A percentile compares a stretch with the other conserved stretches of the same genome.
These are phyloP conservation scores for Leccinum olivaceoglutinosum DNA, from an alignment of 1,284 basidiomycete species.

Conservation along the genomic window DNA sequence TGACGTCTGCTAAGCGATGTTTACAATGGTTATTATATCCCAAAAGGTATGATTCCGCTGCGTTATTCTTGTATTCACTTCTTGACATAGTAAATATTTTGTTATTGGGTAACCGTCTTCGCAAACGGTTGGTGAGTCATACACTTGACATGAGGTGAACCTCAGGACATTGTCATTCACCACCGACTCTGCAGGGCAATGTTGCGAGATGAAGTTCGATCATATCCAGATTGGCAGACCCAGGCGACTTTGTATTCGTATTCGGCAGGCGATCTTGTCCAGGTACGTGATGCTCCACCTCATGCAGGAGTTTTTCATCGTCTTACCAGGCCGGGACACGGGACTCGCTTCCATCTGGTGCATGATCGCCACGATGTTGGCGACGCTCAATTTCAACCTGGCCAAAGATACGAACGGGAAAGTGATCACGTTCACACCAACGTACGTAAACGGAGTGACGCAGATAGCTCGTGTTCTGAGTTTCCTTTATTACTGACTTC, in stretches of 20 bases:
- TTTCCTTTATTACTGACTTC: not conserved
- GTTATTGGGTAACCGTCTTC: too few relatives aligned
- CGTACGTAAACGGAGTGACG: conserved; percentile 7
- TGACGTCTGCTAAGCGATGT: too few relatives aligned
- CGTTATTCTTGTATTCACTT: too few relatives aligned
- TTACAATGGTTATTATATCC: too few relatives aligned
- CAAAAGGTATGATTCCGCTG: too few relatives aligned
- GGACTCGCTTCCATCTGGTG: conserved; percentile 20
- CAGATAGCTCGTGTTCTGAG: not conserved
- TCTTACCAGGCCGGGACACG: conserved; percentile 10
- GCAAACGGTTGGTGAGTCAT: too few relatives aligned
- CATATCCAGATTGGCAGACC: conserved; percentile 1
- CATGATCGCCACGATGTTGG: conserved; percentile 14
- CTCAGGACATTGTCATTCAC: not conserved
- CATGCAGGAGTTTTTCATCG: not conserved
- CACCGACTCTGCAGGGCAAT: not conserved
- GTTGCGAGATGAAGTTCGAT: conserved; percentile 1
- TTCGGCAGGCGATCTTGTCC: conserved; percentile 20
- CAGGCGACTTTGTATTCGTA: conserved; percentile 12
- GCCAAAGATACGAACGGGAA: conserved; percentile 15
- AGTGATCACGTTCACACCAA: conserved; percentile 7
- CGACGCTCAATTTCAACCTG: conserved; percentile 14
- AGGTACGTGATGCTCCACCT: conserved; percentile 5
- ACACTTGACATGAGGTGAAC: too few relatives aligned
- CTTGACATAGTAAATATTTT: too few relatives aligned